Percentiles rank a stretch among this genome's conserved stretches.
Conservation (phyloP, 2,329 filamentous ascomycete species). For the Fusarium zealandicum region DNA sequence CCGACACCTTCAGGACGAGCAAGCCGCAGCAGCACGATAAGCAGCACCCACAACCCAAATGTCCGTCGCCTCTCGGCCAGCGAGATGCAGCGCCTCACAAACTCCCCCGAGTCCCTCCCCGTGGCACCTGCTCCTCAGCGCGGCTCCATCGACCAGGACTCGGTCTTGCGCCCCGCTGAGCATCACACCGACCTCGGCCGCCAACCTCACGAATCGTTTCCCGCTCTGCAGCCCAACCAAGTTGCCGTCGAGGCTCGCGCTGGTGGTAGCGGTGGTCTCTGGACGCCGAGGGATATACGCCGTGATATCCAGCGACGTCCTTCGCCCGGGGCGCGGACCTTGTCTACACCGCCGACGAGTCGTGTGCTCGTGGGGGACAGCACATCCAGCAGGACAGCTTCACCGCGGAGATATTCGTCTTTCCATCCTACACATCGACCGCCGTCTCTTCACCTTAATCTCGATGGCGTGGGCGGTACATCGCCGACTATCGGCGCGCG, state of each 20-base stretch:
- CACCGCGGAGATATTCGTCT: conserved; percentile 59
- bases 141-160: conserved; percentile 51
- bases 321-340: conserved; percentile 50
- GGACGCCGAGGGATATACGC: conserved; percentile 18
- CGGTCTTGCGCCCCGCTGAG: conserved; percentile 40
- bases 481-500: conserved; percentile 28
- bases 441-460: conserved; percentile 54
- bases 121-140: conserved; percentile 53
- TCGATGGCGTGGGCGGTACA: conserved; percentile 36
- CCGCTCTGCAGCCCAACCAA: conserved; percentile 36
- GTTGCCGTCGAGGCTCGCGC: conserved; percentile 37
- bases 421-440: conserved; percentile 56
- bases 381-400: conserved; percentile 40
- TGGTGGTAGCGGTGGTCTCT: conserved; percentile 13
- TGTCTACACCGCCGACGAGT: conserved; percentile 61
- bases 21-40: conserved; percentile 43
- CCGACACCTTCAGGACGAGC: conserved; percentile 31
- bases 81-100: conserved; percentile 65
- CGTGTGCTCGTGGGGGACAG: conserved; percentile 46
- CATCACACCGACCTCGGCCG: conserved; percentile 38
- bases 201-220: conserved; percentile 9
- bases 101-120: conserved; percentile 65
- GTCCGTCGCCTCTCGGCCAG: conserved; percentile 63
- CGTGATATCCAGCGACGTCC: conserved; percentile 44
- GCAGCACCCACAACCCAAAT: conserved; percentile 47